A percentile compares a stretch with the other conserved stretches of the same genome.
These are phyloP conservation scores for Polyrhizophydium stewartii DNA, from an alignment of 371 early-diverging fungal genomes.

Conservation along the genomic window DNA sequence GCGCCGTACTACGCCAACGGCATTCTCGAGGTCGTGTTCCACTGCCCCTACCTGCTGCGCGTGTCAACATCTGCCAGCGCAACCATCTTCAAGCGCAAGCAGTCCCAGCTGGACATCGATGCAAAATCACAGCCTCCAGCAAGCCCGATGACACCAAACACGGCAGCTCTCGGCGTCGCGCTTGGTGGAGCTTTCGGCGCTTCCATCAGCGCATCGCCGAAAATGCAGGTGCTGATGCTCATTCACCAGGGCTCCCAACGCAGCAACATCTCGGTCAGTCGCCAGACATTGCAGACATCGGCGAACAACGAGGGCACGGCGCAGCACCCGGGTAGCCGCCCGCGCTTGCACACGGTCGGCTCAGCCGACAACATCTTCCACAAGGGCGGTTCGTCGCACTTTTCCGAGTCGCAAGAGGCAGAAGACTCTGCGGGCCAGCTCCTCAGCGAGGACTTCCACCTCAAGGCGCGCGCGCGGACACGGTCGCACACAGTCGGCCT, in stretches of 20 bases:
- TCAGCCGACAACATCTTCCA: background rate
- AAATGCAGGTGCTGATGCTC: no score
- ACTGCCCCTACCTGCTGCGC: conserved; percentile 48
- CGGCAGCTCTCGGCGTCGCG: no score
- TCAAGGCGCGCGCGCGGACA: background rate
- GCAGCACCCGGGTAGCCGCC: no score
- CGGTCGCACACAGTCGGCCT: conserved; percentile 1
- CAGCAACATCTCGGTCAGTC: no score
- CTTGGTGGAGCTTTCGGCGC: no score
- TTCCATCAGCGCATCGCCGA: no score
- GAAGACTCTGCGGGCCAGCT: background rate
- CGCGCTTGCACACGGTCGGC: no score
- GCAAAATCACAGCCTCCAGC: no score
- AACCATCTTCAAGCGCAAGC: background rate
- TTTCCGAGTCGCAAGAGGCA: background rate
- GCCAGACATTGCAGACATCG: no score
- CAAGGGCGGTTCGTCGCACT: background rate
- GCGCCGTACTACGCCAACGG: conserved; percentile 71
- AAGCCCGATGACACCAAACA: no score
- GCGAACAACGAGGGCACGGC: no score
- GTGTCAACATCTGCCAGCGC: background rate
- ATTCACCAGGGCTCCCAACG: no score
- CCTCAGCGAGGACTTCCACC: background rate
- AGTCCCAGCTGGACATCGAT: background rate
- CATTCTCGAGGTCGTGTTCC: conserved; percentile 65